These are phyloP conservation scores for Saussurea involucrata DNA, from an alignment of 129 eudicot genomes.

Conservation along the genomic window DNA sequence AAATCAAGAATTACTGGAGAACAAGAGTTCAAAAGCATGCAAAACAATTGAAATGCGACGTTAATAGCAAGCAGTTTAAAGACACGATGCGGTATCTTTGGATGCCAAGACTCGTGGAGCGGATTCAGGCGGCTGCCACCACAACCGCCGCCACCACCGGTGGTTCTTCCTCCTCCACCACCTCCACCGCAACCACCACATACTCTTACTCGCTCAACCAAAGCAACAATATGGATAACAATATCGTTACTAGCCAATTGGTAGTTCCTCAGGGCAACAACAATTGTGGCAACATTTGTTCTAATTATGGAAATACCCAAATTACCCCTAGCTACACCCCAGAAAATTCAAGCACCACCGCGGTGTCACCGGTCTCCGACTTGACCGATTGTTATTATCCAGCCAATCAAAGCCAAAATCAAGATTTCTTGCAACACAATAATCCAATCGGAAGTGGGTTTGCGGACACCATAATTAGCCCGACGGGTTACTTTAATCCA, in stretches of 20 bases:
- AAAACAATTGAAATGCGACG: slow-evolving; percentile 95
- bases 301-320: slow-evolving; percentile 28
- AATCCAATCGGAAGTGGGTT: slow-evolving; percentile 28
- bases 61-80: slow-evolving; percentile 94
- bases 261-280: slow-evolving; percentile 31
- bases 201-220: slow-evolving; percentile 30
- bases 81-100: slow-evolving; percentile 96
- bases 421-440: slow-evolving; percentile 27
- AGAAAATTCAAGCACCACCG: slow-evolving; percentile 63
- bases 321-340: slow-evolving; percentile 46
- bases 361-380: slow-evolving; percentile 67
- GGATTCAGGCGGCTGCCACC: slow-evolving; percentile 82
- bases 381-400: slow-evolving; percentile 61
- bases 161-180: slow-evolving; percentile 30
- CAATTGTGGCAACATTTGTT: slow-evolving; percentile 15
- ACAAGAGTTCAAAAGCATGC: slow-evolving; percentile 95
- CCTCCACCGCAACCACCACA: slow-evolving; percentile 29
- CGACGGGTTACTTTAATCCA: slow-evolving; percentile 49
- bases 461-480: slow-evolving; percentile 54
- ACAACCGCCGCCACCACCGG: slow-evolving; percentile 21
- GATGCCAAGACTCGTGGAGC: slow-evolving; percentile 91
- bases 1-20: slow-evolving; percentile 93
- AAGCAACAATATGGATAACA: slow-evolving; percentile 25
- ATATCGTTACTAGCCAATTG: slow-evolving; percentile 36
- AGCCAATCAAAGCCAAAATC: slow-evolving; percentile 35